Evolutionary conservation across 148 eudicot genomes (phyloP), one percentile per base, ranked within the genome.

Genomic region (Cornus controversa): DNA sequence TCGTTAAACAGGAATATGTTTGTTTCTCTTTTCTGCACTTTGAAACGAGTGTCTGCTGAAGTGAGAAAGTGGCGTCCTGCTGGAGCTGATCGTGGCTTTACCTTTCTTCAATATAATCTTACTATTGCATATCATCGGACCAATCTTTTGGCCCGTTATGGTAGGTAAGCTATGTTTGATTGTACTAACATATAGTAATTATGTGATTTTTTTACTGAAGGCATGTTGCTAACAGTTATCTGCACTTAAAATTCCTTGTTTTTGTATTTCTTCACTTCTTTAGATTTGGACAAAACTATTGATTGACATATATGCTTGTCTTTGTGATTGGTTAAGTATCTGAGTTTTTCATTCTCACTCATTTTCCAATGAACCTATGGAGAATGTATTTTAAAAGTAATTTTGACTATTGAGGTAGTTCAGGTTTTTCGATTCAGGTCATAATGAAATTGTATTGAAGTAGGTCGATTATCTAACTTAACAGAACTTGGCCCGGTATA

Each of bases 61-160:
- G 93, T 92, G 79, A 93, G 84, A 68, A 94, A 94, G 94, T 96
- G 99, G 99, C 99, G 92, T 54, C 99, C 99, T 65, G 93, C 85
- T 65, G 91, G 96, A 73, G 98, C 99, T 76, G 99, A 93, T 65
- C 97, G 98, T 42, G 97, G 94, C 8, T 96, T 89, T 79, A 96
- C 99, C 34, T 96, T 96, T 88, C 85, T 93, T 75, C 79, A 86
- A 75, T 90, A 96, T 78, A 96, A 96, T 85, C 91, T 96, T 67
- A 96, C 99, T 24, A 85, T 96, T 72, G 89, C 94, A 6, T 93
- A 96, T 87, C 99, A 96, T 73, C 91, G 99, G 62, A 90, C 98
- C 23, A 93, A 93, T 85, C 85, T 96, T 69, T 89, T 96, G 87
- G 98, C 90, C 72, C 90, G 93, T 75, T 91, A 91, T 85, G 98